Evolutionary conservation across 805 yeast species (phyloP).

Genomic region (Kuraishia capsulata): DNA sequence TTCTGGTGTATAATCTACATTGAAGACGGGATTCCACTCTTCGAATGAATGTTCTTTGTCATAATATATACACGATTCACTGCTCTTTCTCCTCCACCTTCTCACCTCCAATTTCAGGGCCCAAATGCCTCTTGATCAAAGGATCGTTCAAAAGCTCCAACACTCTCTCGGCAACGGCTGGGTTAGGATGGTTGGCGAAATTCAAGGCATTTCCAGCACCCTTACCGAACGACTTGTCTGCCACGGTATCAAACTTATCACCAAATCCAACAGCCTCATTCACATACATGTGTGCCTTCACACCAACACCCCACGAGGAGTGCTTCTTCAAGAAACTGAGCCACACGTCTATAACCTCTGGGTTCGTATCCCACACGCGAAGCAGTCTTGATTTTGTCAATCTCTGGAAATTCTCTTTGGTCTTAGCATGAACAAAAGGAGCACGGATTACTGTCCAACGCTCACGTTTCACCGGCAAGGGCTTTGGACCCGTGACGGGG

Average conservation of each 20-base stretch:
- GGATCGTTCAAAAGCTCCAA: slow-evolving; percentile 64
- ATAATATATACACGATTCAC: too few relatives aligned
- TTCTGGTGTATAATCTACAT: too few relatives aligned
- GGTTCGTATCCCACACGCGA: slow-evolving; percentile 74
- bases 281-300: slow-evolving; percentile 60
- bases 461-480: slow-evolving; percentile 62
- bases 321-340: slow-evolving; percentile 71
- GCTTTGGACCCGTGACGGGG: slow-evolving; percentile 71
- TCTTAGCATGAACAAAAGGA: slow-evolving; percentile 90
- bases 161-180: slow-evolving; percentile 57
- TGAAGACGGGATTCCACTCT: too few relatives aligned
- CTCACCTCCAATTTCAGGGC: slow-evolving; percentile 6
- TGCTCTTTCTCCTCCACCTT: too few relatives aligned
- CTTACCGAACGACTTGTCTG: slow-evolving; percentile 15
- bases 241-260: slow-evolving; percentile 26
- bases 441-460: slow-evolving; percentile 91
- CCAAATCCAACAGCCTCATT: slow-evolving; percentile 38
- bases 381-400: slow-evolving; percentile 69
- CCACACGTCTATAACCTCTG: slow-evolving; percentile 78
- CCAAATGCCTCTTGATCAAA: slow-evolving; percentile 50
- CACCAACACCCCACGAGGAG: slow-evolving; percentile 73
- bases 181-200: slow-evolving; percentile 16
- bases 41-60: too few relatives aligned
- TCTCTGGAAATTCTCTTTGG: slow-evolving; percentile 91
- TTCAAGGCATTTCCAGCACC: slow-evolving; percentile 11